These are phyloP conservation scores for Polymyxa betae DNA, from an alignment of 208 protist species.

Conservation along the genomic window DNA sequence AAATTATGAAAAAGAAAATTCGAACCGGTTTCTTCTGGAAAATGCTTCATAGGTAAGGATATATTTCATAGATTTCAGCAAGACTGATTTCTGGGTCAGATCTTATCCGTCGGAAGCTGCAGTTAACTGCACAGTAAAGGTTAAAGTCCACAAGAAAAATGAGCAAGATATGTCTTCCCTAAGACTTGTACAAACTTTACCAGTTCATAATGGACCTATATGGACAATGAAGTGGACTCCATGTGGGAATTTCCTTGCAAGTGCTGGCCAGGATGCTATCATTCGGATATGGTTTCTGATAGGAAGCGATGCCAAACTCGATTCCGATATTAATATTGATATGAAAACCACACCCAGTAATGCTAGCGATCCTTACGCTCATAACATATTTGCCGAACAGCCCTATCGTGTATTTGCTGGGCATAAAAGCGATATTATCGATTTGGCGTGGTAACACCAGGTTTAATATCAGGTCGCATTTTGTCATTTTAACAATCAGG, in stretches of 20 bases:
- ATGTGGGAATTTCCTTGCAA: conserved; percentile 40
- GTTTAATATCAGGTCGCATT: neutral
- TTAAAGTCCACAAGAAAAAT: conserved; percentile 25
- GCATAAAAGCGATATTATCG: conserved; percentile 45
- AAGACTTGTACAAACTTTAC: neutral
- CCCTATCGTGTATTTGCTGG: conserved; percentile 8
- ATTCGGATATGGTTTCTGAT: conserved; percentile 5
- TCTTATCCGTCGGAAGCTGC: neutral
- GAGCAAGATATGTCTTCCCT: neutral
- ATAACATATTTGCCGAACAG: neutral
- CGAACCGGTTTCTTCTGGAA: conserved; percentile 20
- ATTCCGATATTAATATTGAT: neutral
- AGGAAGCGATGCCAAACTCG: conserved; percentile 44
- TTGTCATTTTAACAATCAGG: neutral
- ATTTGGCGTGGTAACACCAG: neutral
- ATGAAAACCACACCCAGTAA: neutral
- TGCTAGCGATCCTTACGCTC: neutral
- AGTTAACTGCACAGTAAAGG: neutral
- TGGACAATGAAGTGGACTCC: conserved; percentile 45
- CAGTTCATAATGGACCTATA: neutral
- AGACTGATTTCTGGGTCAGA: neutral
- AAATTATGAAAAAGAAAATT: conserved; percentile 43
- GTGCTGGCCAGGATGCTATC: conserved; percentile 30
- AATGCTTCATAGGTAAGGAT: conserved; percentile 1
- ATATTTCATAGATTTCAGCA: neutral